Evolutionary conservation across 129 eudicot species (phyloP), one percentile per base, ranked within the genome.

Genomic region (Flaveria sonorensis): DNA sequence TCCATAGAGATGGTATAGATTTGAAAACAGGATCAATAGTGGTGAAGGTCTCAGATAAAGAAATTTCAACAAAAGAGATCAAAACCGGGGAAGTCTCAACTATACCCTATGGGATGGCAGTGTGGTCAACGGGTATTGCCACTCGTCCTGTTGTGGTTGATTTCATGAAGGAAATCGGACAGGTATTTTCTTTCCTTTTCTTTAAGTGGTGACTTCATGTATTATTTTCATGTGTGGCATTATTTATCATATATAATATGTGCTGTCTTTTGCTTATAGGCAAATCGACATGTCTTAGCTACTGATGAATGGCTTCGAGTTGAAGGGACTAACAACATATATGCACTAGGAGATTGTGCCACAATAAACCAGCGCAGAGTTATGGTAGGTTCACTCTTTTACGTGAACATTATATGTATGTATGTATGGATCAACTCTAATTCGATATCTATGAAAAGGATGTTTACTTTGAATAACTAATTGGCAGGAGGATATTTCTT

Each of bases 301-400:
- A 92, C 97, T 68, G 97, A 92, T 82, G 97, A 92, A 77, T 92
- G 97, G 97, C 83, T 92, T 55, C 89, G 97, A 36, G 96, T 92
- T 50, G 97, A 92, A 73, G 88, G 88, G 62, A 70, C 79, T 52
- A 87, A 87, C 70, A 81, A 55, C 86, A 84, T 89, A 80, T 89
- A 92, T 59, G 97, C 96, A 48, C 82, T 92, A 11, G 97, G 97
- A 70, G 97, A 92, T 79, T 89, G 96, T 81, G 96, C 97, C 53
- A 92, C 97, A 20, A 89, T 87, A 39, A 89, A 89, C 81, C 97
- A 92, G 73, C 92, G 96, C 10, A 84, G 71, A 89, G 92, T 92
- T 85, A 87, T 92, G 97, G 97, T 92, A 81, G 18, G 43, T 50
- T 47, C 50, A 51, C 4, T 53, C 3, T 42, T 18, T 13, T 10